Evolutionary conservation across 176 grass and related monocot genomes (phyloP), one percentile per base, ranked within the genome.

Genomic region (Phragmites australis): DNA sequence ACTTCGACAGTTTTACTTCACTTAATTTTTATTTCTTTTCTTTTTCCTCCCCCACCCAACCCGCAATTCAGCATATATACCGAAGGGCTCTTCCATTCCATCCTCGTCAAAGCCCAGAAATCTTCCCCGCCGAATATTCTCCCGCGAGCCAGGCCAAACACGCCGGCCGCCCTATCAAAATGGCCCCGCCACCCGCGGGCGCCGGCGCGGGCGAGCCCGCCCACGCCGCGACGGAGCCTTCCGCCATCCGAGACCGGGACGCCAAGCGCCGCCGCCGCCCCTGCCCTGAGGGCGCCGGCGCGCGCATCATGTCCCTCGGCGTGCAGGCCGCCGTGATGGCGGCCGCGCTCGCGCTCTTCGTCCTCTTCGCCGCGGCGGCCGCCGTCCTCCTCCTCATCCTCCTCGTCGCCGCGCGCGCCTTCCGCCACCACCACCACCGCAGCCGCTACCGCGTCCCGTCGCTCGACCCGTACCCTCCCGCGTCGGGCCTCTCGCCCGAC

Each of bases 321-420:
- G 86, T 97, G 47, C 84, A 83, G 74, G 82, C 82, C 4, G 78
- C 80, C 14, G 91, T 92, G 72, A 94, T 97, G 91, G 84, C 75
- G 21, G 87, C 86, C 0, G 87, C 91, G 19, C 54, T 97, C n/a
- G 79, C 82, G 5, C 30, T 97, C 65, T 97, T 97, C 85, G 37
- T 97, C 55, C 75, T 97, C 67, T 94, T 92, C 82, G 87, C 91
- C 40, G 77, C 82, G 19, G 80, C 89, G 2, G 82, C 91, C 13
- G 89, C 89, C 5, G 2, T 97, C 54, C 88, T 97, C 15, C 85
- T 97, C 23, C 80, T 94, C 65, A 72, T 86, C 68, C 78, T 97
- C 81, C 60, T 85, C 83, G 47, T 93, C 79, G 75, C 82, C 40
- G 91, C 89, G 15, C 75, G 82, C 18, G 91, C 89, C 48, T 86